Evolutionary conservation across 164 flowering plant species (phyloP), one percentile per base, ranked within the genome.

Genomic region (Vitis cinerea): DNA sequence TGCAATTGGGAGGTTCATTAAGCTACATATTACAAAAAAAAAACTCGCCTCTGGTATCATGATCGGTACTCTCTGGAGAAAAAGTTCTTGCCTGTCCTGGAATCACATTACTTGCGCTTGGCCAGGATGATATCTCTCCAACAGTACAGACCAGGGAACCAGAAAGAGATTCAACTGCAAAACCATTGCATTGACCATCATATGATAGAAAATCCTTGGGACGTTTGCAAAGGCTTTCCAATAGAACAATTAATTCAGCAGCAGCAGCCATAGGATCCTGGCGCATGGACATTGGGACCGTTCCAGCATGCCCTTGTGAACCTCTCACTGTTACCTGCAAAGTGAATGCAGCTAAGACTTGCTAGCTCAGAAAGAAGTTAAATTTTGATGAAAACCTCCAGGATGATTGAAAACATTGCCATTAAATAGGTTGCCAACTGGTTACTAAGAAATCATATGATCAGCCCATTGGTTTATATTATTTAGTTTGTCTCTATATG

Each of bases 231-330:
- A 96, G 80, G 55, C 80, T 84, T 77, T 96, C 99, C 78, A 96
- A 74, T 67, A 83, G 63, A 12, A 91, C 79, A 74, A 96, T 93
- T 66, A 89, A 74, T 78, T 96, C 98, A 51, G 99, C 98, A 61
- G 98, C 88, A 68, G 97, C 99, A 69, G 89, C 81, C 98, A 96
- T 89, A 15, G 98, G 98, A 78, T 93, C 99, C 50, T 81, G 87
- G 48, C 99, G 94, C 97, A 93, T 83, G 15, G 87, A 77, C 99
- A 96, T 96, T 56, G 99, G 99, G 61, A 96, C 99, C 9, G 99
- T 96, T 72, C 98, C 98, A 27, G 99, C 99, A 82, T 96, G 99
- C 69, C 98, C 99, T 70, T 96, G 99, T 50, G 94, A 78, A 69
- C 99, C 99, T 83, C 76, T 90, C 53, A 96, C 95, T 3, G 94